These are phyloP conservation scores for Oleoguttula mirabilis DNA, from an alignment of 495 filamentous ascomycete genomes.

Conservation along the genomic window DNA sequence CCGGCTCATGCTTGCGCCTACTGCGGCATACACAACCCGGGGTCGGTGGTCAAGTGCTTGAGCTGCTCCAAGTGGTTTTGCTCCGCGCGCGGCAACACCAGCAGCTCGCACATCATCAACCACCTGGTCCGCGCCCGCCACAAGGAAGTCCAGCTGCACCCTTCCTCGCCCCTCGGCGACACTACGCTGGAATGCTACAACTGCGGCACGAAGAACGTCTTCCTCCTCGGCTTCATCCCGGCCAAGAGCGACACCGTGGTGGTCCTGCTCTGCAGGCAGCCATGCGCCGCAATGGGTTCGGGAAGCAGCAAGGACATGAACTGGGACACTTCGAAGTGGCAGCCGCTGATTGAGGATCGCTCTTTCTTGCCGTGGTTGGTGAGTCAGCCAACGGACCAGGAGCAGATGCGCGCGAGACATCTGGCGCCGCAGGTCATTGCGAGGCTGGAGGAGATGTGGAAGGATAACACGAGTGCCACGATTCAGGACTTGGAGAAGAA, in stretches of 20 bases:
- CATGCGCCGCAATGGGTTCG: conserved; percentile 79
- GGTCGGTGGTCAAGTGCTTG: conserved; percentile 91
- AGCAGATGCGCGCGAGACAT: conserved; percentile 90
- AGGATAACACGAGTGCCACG: conserved; percentile 82
- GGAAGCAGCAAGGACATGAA: conserved; percentile 94
- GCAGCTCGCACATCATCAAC: conserved; percentile 95
- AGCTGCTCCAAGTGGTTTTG: conserved; percentile 98
- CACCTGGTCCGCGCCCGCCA: conserved; percentile 94
- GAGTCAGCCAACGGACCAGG: conserved; percentile 74
- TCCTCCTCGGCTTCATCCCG: conserved; percentile 98
- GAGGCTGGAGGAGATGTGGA: conserved; percentile 98
- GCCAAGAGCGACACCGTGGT: conserved; percentile 98
- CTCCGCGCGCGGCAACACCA: conserved; percentile 91
- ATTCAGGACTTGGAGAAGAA: conserved; percentile 81
- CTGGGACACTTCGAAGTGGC: conserved; percentile 97
- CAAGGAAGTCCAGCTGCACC: conserved; percentile 97
- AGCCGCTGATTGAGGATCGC: conserved; percentile 92
- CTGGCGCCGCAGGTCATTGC: conserved; percentile 92
- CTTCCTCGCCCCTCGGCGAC: conserved; percentile 87
- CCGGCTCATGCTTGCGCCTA: conserved; percentile 98
- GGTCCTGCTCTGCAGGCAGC: conserved; percentile 90
- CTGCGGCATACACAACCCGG: conserved; percentile 92
- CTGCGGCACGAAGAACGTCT: conserved; percentile 98
- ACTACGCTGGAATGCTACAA: conserved; percentile 98
- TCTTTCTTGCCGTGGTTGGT: conserved; percentile 95